These are phyloP conservation scores for Xylaria sp. DNA, from an alignment of 2,329 filamentous ascomycete genomes.

Conservation along the genomic window DNA sequence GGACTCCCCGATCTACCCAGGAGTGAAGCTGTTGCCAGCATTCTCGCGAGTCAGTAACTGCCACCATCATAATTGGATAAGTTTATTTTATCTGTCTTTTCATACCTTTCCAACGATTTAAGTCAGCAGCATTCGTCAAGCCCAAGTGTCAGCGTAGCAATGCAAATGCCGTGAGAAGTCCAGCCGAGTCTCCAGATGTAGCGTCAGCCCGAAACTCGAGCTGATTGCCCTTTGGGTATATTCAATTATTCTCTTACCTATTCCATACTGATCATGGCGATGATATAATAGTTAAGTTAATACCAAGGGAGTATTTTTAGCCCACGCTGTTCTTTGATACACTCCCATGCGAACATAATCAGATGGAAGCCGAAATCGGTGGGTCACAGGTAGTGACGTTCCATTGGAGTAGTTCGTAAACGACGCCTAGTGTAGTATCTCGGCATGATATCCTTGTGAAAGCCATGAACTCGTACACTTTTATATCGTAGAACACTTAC, in stretches of 20 bases:
- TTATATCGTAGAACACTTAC: no score
- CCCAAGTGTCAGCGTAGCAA: background rate
- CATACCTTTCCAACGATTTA: background rate
- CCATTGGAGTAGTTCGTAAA: background rate
- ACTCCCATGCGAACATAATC: background rate
- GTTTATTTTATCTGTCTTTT: background rate
- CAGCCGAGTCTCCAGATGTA: background rate
- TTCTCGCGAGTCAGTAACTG: background rate
- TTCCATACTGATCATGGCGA: background rate
- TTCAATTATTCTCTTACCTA: background rate
- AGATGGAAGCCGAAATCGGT: no score
- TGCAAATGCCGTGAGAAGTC: background rate
- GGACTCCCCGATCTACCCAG: background rate
- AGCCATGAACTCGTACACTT: background rate
- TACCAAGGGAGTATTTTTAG: background rate
- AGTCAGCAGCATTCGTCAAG: background rate
- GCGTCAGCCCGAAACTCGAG: background rate
- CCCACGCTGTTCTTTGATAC: background rate
- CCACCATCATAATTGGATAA: background rate
- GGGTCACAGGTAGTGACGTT: background rate
- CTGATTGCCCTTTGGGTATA: background rate
- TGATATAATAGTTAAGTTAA: background rate
- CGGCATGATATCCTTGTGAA: background rate
- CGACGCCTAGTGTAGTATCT: background rate
- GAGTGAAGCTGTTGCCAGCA: no score